Conservation (phyloP, 208 protist genomes). For the Herpetomonas tarakana region DNA sequence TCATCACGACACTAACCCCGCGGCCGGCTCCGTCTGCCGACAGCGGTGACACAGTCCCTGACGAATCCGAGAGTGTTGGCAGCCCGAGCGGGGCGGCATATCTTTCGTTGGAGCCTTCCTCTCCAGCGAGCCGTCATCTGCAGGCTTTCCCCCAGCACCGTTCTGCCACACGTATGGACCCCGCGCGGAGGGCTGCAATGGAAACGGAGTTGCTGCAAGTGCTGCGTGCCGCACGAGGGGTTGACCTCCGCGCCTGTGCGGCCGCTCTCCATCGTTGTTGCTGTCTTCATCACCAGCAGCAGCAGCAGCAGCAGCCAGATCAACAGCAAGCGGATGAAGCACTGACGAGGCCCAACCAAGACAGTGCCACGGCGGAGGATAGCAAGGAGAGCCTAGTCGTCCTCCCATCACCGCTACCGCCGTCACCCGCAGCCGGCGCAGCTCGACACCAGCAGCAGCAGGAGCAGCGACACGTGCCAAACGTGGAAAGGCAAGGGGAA, state of each 20-base stretch:
- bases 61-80: too few species aligned
- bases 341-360: background rate
- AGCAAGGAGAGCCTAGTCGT: background rate
- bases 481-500: too few species aligned
- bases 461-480: too few species aligned
- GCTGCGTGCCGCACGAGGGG: conserved; percentile 25
- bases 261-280: conserved; percentile 8
- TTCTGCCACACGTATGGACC: too few species aligned
- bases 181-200: background rate
- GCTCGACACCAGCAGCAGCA: background rate
- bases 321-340: too few species aligned
- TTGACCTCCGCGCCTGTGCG: conserved; percentile 26
- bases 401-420: background rate
- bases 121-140: too few species aligned
- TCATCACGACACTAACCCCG: background rate
- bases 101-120: too few species aligned
- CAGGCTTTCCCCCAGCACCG: too few species aligned
- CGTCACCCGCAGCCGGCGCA: background rate
- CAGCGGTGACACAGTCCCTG: too few species aligned
- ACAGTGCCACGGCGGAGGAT: background rate
- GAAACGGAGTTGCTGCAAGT: conserved; percentile 14
- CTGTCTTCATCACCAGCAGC: background rate
- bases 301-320: background rate
- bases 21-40: too few species aligned
- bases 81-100: too few species aligned